Evolutionary conservation across 768 basidiomycete genomes (phyloP), one percentile per base, ranked within the genome.

Genomic region (Pisolithus microcarpus): DNA sequence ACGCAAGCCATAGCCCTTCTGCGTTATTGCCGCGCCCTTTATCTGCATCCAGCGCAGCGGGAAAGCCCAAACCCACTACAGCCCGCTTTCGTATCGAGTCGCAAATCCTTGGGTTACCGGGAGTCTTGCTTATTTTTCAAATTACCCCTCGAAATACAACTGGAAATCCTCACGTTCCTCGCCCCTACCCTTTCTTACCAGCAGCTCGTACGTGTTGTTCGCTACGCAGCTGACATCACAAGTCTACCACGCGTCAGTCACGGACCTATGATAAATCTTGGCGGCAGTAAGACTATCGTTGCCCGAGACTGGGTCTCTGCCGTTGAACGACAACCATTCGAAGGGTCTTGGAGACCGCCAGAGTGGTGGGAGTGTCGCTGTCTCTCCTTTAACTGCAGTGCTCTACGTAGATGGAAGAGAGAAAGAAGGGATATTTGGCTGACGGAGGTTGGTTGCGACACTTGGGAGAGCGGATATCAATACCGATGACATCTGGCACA

Each of bases 71-170:
- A 7, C 19, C 18, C 43, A 45, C 47, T 13, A 38, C 28, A 24
- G 4, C 23, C 46, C 18, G 37, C 49, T 23, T 56, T 56, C 26
- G 23, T 51, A 38, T 56, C 54, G 8, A 39, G 30, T 23, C 31
- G 21, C 42, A 40, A 51, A 42, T 50, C 48, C n/a, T 55, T 57
- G 5, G 46, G 38, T 10, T 49, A 47, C 18, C 30, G 53, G 44
- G 11, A 52, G 15, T 18, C 34, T 3, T 56, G 59, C 53, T 62
- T 69, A 7, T 75, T 79, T 58, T 54, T 60, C 24, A 34, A 54
- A n/a, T 64, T 86, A 11, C 85, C 85, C 3, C 64, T 62, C 8
- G 84, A 86, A 61, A 65, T 86, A 7, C 75, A 78, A 50, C 72
- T 79, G 10, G 61, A 80, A 60, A 76, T 82, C 36, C 71, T 85